Evolutionary conservation across 2,329 filamentous ascomycete species (phyloP).

Genomic region (Colletotrichum caudatum): DNA sequence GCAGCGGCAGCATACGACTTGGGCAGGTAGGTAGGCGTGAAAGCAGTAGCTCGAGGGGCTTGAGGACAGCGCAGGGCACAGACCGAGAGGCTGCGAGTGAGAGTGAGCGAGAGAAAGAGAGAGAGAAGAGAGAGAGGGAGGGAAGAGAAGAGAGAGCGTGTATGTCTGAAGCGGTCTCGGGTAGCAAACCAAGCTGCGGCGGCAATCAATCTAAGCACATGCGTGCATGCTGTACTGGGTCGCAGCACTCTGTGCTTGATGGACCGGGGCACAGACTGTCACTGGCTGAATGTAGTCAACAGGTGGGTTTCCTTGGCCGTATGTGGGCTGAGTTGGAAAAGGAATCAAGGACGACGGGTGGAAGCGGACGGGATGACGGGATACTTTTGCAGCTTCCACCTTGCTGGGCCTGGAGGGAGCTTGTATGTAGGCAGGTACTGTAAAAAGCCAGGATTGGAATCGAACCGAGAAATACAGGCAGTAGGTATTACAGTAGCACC

Average conservation of each 20-base stretch:
- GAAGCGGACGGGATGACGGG: slow-evolving; percentile 8
- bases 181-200: slow-evolving; percentile 10
- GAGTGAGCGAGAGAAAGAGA: not conserved
- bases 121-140: not conserved
- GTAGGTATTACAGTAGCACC: not conserved
- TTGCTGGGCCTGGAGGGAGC: slow-evolving; percentile 1
- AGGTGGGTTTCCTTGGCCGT: slow-evolving; percentile 9
- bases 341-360: slow-evolving; percentile 1
- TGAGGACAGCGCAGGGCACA: not conserved
- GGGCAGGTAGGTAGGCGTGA: not conserved
- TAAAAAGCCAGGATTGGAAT: slow-evolving; percentile 5
- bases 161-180: not conserved
- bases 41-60: slow-evolving; percentile 11
- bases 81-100: not conserved
- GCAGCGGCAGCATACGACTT: not conserved
- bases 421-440: not conserved
- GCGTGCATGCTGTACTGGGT: slow-evolving; percentile 1
- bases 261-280: slow-evolving; percentile 10
- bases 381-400: slow-evolving; percentile 6
- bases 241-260: slow-evolving; percentile 19
- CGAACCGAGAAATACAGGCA: not conserved
- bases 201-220: slow-evolving; percentile 31
- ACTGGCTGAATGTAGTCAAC: slow-evolving; percentile 15
- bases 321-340: slow-evolving; percentile 6
- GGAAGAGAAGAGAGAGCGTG: not conserved